phyloP scores from a whole-genome alignment of 2,329 filamentous ascomycete species.

The Neocucurbitaria cava region DNA sequence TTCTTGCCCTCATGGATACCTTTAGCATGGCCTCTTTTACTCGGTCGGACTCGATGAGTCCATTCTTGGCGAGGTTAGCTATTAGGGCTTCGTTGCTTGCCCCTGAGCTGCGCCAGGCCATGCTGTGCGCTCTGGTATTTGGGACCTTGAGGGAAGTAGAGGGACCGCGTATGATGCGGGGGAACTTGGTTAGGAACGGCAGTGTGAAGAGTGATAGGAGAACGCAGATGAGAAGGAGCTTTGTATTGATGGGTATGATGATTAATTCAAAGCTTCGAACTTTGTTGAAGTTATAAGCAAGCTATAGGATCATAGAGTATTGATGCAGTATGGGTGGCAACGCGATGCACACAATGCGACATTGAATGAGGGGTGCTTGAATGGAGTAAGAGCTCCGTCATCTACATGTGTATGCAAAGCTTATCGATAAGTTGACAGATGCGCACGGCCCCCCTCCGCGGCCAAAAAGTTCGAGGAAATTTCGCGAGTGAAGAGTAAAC shows the following conservation, averaged over 20 bases:
- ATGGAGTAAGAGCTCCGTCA: slow-evolving; percentile 1
- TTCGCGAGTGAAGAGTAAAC: slow-evolving; percentile 15
- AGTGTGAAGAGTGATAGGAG: slow-evolving; percentile 26
- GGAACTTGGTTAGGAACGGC: slow-evolving; percentile 23
- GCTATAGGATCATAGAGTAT: neutral
- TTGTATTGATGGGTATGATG: slow-evolving; percentile 5
- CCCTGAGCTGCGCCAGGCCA: slow-evolving; percentile 92
- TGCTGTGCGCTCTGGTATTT: slow-evolving; percentile 51
- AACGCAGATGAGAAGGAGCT: slow-evolving; percentile 8
- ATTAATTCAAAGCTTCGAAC: neutral
- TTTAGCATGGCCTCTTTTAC: slow-evolving; percentile 83
- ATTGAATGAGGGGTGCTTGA: slow-evolving; percentile 3
- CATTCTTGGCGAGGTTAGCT: slow-evolving; percentile 74
- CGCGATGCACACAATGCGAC: neutral
- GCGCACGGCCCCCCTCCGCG: slow-evolving; percentile 5
- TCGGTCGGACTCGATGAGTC: slow-evolving; percentile 73
- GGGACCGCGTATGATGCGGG: slow-evolving; percentile 27
- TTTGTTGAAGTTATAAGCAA: neutral
- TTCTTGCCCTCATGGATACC: too few relatives aligned
- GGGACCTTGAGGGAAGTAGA: neutral
- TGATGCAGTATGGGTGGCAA: neutral
- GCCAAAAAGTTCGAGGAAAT: slow-evolving; percentile 30
- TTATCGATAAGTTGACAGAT: slow-evolving; percentile 33
- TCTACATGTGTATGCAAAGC: slow-evolving; percentile 13
- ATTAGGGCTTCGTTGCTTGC: slow-evolving; percentile 76